phyloP scores from a whole-genome alignment of 73 alveolate genomes.

The Tetrahymena thermophila region DNA sequence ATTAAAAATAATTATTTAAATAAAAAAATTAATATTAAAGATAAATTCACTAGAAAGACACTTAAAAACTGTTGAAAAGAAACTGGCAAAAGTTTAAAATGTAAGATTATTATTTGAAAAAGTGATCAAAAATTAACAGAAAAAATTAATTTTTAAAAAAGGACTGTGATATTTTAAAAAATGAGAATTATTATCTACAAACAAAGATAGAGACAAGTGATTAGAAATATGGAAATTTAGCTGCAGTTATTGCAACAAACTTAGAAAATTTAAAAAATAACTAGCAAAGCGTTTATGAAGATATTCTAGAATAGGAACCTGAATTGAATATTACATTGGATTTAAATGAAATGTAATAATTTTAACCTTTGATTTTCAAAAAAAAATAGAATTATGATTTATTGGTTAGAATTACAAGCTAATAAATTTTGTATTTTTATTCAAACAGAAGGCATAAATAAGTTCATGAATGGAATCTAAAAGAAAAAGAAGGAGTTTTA shows the following conservation, averaged over 20 bases:
- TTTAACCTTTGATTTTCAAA: no score
- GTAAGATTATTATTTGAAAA: not conserved
- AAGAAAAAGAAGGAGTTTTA: constrained; percentile 16
- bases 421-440: no score
- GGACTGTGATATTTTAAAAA: constrained; percentile 32
- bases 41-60: not conserved
- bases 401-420: no score
- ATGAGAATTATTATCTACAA: constrained; percentile 30
- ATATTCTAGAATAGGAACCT: not conserved
- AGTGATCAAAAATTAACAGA: not conserved
- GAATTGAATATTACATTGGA: constrained; percentile 9
- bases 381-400: no score
- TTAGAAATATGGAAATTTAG: constrained; percentile 25
- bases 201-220: constrained; percentile 26
- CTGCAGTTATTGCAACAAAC: constrained; percentile 18
- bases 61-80: constrained; percentile 5
- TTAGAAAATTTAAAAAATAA: constrained; percentile 19
- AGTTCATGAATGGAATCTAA: constrained; percentile 38
- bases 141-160: not conserved
- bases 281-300: not conserved
- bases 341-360: constrained; percentile 37
- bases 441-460: constrained; percentile 17
- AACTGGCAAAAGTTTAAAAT: constrained; percentile 37
- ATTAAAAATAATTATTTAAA: not conserved
- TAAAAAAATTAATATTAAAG: not conserved